Evolutionary conservation across 1,284 basidiomycete genomes (phyloP).

Genomic region (Trichosporon ovoides): DNA sequence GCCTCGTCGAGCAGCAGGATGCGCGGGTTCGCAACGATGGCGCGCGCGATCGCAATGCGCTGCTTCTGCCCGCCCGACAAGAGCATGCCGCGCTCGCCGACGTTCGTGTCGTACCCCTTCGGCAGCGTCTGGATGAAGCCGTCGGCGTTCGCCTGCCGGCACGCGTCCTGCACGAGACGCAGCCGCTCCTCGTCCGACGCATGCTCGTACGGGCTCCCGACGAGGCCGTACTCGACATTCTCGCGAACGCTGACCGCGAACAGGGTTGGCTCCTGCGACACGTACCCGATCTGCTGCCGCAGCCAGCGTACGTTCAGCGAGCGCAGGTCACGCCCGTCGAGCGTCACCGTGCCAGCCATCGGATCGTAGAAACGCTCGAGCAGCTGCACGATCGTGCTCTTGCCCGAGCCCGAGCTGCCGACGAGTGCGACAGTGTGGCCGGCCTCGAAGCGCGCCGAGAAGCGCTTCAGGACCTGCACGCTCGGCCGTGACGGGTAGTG

Average conservation of each 20-base stretch:
- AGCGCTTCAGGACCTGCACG: constrained; percentile 74
- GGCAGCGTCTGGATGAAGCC: constrained; percentile 81
- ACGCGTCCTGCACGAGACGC: constrained; percentile 76
- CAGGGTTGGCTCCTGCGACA: constrained; percentile 81
- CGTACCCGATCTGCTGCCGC: constrained; percentile 77
- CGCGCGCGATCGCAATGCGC: constrained; percentile 83
- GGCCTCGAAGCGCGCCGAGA: constrained; percentile 48
- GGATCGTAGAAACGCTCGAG: constrained; percentile 89
- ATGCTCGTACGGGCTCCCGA: constrained; percentile 64
- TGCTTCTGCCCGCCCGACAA: constrained; percentile 92
- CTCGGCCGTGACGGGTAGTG: constrained; percentile 83
- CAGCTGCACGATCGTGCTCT: constrained; percentile 66
- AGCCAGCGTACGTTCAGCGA: constrained; percentile 82
- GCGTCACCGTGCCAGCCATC: constrained; percentile 60
- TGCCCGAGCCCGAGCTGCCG: constrained; percentile 84
- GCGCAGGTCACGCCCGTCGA: constrained; percentile 73
- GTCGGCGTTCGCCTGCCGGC: constrained; percentile 84
- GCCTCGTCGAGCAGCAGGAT: constrained; percentile 54
- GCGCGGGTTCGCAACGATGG: constrained; percentile 81
- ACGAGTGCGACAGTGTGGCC: constrained; percentile 77
- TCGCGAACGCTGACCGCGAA: constrained; percentile 71
- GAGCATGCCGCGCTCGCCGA: constrained; percentile 87
- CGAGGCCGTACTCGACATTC: constrained; percentile 86
- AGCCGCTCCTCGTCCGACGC: constrained; percentile 70
- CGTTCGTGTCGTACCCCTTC: constrained; percentile 79